These are phyloP conservation scores for Lathyrus oleraceus DNA, from an alignment of 306 rosid genomes.

Conservation along the genomic window DNA sequence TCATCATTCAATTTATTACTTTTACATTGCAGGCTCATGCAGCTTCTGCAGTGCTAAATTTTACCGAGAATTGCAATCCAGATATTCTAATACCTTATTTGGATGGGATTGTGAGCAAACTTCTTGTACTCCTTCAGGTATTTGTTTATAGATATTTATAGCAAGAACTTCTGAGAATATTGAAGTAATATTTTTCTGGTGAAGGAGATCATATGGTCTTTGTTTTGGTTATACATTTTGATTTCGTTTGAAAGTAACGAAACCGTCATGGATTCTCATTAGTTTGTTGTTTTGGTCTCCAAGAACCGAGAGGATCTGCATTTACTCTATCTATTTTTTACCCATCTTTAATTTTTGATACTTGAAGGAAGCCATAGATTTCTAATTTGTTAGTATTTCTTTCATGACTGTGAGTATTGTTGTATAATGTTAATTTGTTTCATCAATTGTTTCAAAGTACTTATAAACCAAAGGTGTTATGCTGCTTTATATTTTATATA, in stretches of 20 bases:
- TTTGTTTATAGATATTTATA: conserved; percentile 12
- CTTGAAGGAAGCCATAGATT: conserved; percentile 23
- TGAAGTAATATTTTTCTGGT: background rate
- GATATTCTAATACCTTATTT: conserved; percentile 66
- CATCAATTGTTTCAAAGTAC: conserved; percentile 15
- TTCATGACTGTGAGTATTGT: conserved; percentile 7
- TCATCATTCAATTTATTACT: conserved; percentile 13
- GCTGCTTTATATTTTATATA: conserved; percentile 14
- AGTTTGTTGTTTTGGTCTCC: background rate
- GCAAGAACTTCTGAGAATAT: conserved; percentile 11
- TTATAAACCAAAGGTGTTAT: conserved; percentile 3
- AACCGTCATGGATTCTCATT: conserved; percentile 9
- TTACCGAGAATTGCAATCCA: conserved; percentile 73
- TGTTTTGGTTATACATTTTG: background rate
- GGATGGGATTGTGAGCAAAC: conserved; percentile 74
- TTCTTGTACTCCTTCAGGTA: conserved; percentile 75
- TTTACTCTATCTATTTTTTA: background rate
- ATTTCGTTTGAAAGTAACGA: conserved; percentile 10
- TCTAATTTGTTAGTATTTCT: background rate
- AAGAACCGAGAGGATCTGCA: background rate
- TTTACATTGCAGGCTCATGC: conserved; percentile 67
- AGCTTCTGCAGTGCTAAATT: conserved; percentile 76
- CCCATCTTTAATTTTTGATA: conserved; percentile 3
- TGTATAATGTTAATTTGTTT: conserved; percentile 1
- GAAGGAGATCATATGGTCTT: conserved; percentile 13